Evolutionary conservation across 495 filamentous ascomycete species (phyloP), one percentile per base, ranked within the genome.

Genomic region (Annulohypoxylon nitens): DNA sequence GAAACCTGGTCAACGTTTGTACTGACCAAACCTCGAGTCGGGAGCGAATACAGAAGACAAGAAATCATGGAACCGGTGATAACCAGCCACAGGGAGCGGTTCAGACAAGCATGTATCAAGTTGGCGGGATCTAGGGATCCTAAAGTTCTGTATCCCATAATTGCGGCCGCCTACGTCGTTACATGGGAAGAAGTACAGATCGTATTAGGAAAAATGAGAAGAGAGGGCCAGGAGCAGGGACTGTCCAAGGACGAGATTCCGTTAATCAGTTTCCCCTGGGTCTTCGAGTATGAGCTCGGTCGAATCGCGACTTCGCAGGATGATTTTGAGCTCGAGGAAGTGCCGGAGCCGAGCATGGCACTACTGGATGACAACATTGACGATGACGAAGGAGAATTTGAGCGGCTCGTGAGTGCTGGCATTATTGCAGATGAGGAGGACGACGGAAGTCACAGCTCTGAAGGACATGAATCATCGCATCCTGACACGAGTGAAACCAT

Each of bases 211-310:
- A 26, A 39, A 25, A 12, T 8, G 16, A 8, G 2, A 25, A 5
- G 11, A 23, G 25, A 1, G 30, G 36, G 9, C 78, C 7, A 61
- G 79, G 7, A 79, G 79, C 30, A 64, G 70, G 53, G 71, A 74
- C 10, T 73, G 81, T 0, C 23, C 4, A 39, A 16, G 57, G 80
- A 79, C 4, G 75, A 81, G 0, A 82, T 93, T 83, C 96, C 97
- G 0, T 79, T 98, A 23, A 96, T 98, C 75, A 95, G 90, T 73
- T 98, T 97, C 74, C 95, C 96, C 0, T 99, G 96, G 97, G 77
- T 98, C 8, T 97, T 98, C 61, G 82, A 87, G 0, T 81, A 87
- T 36, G 83, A 93, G 60, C 86, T 99, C 1, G 92, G 93, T 4
- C 85, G 85, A 37, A 90, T 98, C 68, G 95, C 92, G 30, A 77